These are phyloP conservation scores for Colletotrichum tanaceti DNA, from an alignment of 2,329 filamentous ascomycete species.

Conservation along the genomic window DNA sequence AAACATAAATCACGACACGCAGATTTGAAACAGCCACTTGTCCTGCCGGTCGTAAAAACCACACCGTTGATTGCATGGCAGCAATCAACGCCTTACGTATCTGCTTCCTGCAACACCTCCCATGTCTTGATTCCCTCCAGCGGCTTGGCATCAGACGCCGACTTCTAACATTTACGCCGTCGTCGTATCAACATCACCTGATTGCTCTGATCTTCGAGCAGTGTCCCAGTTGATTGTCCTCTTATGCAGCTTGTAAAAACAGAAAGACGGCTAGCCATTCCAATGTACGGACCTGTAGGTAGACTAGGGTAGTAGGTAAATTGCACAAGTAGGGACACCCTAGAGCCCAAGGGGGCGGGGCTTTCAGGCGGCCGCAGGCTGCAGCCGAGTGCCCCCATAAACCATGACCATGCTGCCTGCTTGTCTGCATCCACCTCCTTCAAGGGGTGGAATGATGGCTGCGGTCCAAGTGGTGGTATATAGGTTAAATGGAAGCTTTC, in stretches of 20 bases:
- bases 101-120: too few species aligned
- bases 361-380: background rate
- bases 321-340: too few species aligned
- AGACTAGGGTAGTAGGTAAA: too few species aligned
- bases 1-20: background rate
- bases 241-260: background rate
- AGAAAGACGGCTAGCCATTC: conserved; percentile 3
- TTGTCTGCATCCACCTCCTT: conserved; percentile 1
- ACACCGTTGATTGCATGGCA: too few species aligned
- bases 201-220: conserved; percentile 8
- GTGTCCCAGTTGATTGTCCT: background rate
- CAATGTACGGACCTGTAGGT: background rate
- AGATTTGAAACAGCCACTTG: background rate
- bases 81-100: too few species aligned
- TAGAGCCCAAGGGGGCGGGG: background rate
- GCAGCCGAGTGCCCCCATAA: background rate
- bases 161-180: background rate
- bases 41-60: too few species aligned
- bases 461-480: background rate
- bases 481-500: conserved; percentile 13
- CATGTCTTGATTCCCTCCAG: background rate
- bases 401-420: conserved; percentile 1
- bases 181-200: background rate
- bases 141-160: background rate
- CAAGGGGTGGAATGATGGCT: conserved; percentile 5